Base-by-base conservation (phyloP, 371 early-diverging fungal species). In the Mortierella sp. region DNA sequence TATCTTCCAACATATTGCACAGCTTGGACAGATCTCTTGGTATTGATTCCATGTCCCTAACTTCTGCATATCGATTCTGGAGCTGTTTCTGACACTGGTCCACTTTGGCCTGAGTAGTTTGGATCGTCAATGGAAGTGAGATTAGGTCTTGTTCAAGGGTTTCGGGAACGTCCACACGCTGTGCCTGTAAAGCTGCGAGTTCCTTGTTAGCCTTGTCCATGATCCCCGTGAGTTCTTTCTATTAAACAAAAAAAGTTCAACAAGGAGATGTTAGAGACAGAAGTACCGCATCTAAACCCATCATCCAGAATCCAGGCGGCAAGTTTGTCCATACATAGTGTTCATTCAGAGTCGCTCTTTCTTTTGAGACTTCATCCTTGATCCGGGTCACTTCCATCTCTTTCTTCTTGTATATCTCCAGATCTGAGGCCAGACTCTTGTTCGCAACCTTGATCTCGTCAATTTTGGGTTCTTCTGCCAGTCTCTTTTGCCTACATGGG, bases 131-230 rank as follows among this genome's bases (percentile, higher is more conserved):
- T 1, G 76, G 76, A 34, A 74, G 25, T 24, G 63, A 60, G n/a
- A 43, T 29, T 6, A 74, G 68, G 14, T 74, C 68, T 6, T 63
- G 57, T 19, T 74, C 76, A 14, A 74, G 46, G 5, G 60, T 68
- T 24, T 74, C 68, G 10, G 76, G 76, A 0, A 74, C 68, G 16
- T 74, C 60, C 3, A 68, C 63, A 2, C 58, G 64, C 16, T 67
- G 51, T 24, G 59, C 51, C 34, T 63, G 55, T 10, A 67, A 39
- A 21, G 13, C 43, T 10, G 55, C 51, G 34, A 74, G 57, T 19
- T 68, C 68, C 27, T 63, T 54, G 5, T 49, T 64, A 9, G 63
- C 37, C 39, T 49, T 63, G 34, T 63, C 76, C 13, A 74, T 37
- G 7, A 55, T 52, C 10, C 40, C 54, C 19, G 22, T 53, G 5